A percentile compares a stretch with the other conserved stretches of the same genome.
These are phyloP conservation scores for Fusarium sp. DNA, from an alignment of 2,329 filamentous ascomycete genomes.

Conservation along the genomic window DNA sequence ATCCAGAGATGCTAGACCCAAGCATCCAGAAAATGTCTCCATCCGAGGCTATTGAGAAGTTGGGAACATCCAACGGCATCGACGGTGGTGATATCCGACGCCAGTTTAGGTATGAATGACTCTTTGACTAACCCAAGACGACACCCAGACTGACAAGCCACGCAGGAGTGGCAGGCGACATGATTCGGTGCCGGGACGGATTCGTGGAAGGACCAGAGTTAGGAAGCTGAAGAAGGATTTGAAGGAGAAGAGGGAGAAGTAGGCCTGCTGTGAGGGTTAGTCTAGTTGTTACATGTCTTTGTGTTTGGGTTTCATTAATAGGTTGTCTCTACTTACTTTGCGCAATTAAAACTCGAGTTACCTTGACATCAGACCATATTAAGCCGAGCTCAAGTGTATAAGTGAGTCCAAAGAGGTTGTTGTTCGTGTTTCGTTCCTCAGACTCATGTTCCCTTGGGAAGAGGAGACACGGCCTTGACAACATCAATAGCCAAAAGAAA, in stretches of 20 bases:
- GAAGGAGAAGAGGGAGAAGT: background rate
- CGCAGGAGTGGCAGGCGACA: background rate
- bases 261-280: background rate
- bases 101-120: background rate
- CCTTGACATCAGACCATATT: background rate
- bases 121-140: background rate
- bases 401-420: background rate
- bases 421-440: background rate
- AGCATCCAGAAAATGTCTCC: constrained; percentile 16
- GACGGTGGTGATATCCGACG: background rate
- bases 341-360: background rate
- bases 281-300: background rate
- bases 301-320: background rate
- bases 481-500: constrained; percentile 39
- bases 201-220: background rate
- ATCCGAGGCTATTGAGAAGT: background rate
- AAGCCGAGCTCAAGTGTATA: background rate
- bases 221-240: background rate
- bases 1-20: constrained; percentile 1
- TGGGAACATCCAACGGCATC: background rate
- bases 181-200: background rate
- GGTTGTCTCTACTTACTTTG: background rate
- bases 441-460: background rate
- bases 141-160: background rate
- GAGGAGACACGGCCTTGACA: constrained; percentile 5